Evolutionary conservation across 2,329 filamentous ascomycete species (phyloP).

Genomic region (Geosmithia morbida): DNA sequence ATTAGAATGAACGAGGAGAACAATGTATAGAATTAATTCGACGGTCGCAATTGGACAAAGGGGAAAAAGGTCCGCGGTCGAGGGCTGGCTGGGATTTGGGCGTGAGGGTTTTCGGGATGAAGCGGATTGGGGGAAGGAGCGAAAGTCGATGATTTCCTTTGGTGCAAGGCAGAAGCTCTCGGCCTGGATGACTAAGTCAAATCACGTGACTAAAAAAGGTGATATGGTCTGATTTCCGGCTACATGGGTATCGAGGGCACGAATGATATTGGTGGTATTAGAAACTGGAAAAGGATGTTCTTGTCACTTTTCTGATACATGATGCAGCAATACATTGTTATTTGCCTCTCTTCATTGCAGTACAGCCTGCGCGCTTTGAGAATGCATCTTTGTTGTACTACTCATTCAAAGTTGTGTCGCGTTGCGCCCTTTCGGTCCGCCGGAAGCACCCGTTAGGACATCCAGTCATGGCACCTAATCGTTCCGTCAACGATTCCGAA

Average conservation of each 20-base stretch:
- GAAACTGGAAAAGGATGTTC: background rate
- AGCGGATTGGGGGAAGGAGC: background rate
- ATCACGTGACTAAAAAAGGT: conserved; percentile 1
- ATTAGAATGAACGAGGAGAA: background rate
- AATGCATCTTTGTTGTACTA: no score
- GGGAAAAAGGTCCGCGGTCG: background rate
- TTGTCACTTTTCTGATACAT: background rate
- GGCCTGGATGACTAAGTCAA: conserved; percentile 2
- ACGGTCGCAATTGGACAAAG: background rate
- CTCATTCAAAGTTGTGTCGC: no score
- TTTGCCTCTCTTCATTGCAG: background rate
- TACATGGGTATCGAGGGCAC: background rate
- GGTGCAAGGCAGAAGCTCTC: conserved; percentile 1
- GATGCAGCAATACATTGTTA: background rate
- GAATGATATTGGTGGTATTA: background rate
- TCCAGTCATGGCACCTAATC: no score
- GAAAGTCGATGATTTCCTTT: conserved; percentile 2
- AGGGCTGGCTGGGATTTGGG: background rate
- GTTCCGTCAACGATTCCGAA: no score
- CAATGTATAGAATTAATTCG: background rate
- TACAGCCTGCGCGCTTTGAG: no score
- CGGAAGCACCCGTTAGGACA: background rate
- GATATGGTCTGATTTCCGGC: conserved; percentile 1
- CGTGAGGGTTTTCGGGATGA: conserved; percentile 3
- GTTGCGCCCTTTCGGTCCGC: background rate